phyloP scores from a whole-genome alignment of 176 grass and related monocot genomes.

The Saccharum officinarum region DNA sequence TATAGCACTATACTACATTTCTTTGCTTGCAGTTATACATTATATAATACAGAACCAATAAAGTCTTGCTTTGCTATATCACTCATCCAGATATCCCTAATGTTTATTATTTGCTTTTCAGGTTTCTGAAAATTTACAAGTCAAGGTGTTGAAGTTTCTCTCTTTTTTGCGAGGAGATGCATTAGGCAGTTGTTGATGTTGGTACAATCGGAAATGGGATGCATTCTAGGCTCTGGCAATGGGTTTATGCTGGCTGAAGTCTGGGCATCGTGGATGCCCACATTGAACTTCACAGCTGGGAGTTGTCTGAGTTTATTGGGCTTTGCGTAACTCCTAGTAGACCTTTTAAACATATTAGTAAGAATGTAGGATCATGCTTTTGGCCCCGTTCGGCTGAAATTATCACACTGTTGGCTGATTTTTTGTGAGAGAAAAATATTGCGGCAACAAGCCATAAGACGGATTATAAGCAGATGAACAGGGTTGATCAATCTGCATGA shows the following conservation, averaged over 20 bases:
- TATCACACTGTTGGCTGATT: too few species aligned
- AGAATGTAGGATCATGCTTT: neutral
- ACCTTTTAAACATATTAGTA: neutral
- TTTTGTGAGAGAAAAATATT: too few species aligned
- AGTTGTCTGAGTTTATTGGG: neutral
- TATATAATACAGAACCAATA: neutral
- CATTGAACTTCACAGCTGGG: neutral
- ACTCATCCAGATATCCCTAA: neutral
- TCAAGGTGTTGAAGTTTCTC: neutral
- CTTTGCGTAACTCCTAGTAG: neutral
- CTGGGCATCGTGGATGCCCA: neutral
- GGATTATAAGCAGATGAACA: too few species aligned
- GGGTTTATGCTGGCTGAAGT: neutral
- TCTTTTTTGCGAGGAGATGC: neutral
- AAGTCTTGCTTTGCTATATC: neutral
- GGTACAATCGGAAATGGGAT: neutral
- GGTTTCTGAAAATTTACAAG: neutral
- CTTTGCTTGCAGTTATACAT: neutral
- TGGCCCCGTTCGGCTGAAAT: too few species aligned
- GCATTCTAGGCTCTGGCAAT: neutral
- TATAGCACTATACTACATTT: neutral
- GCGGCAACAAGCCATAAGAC: too few species aligned
- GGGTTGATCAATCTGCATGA: neutral
- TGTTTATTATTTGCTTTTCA: slow-evolving; percentile 8
- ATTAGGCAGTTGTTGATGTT: neutral